Evolutionary conservation across 257 asterid genomes (phyloP), one percentile per base, ranked within the genome.

Genomic region (Jaltomata sinuosa): DNA sequence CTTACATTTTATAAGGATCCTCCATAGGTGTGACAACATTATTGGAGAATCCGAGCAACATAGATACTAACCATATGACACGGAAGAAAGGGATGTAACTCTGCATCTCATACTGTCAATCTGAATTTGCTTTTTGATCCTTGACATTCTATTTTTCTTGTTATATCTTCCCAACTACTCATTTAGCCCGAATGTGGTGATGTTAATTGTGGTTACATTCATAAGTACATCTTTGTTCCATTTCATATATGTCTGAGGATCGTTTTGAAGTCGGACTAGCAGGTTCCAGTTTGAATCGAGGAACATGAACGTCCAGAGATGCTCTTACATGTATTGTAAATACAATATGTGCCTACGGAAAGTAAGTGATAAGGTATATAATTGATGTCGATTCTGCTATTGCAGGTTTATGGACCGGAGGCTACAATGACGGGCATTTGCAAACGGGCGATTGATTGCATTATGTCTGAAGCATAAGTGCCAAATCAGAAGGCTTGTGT

Each of bases 381-480:
- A 76, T 47, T 47, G 27, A 32, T 27, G 78, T 55, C 18, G 7
- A 52, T 27, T 61, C 15, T 64, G 12, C 84, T 18, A 1, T 50
- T 84, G 87, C 86, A 94, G 98, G 95, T 94, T 80, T 93, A 94
- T 31, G 98, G 98, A 67, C 98, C 96, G 14, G 98, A 92, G 93
- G 98, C 98, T 61, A 94, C 98, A 72, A 94, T 94, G 97, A 94
- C 97, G 36, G 98, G 98, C 74, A 94, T 94, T 77, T 93, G 97
- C 85, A 93, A 94, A 91, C 88, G 91, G 87, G 98, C 97, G 15
- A 94, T 94, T 84, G 97, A 94, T 67, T 92, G 96, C 86, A 89
- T 93, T 71, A 88, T 91, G 94, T 90, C 96, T 65, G 84, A 87
- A 88, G 93, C 91, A 2, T 93, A 88, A 83, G 69, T n/a, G 40